These are phyloP conservation scores for Salvia hispanica DNA, from an alignment of 257 asterid genomes.

Conservation along the genomic window DNA sequence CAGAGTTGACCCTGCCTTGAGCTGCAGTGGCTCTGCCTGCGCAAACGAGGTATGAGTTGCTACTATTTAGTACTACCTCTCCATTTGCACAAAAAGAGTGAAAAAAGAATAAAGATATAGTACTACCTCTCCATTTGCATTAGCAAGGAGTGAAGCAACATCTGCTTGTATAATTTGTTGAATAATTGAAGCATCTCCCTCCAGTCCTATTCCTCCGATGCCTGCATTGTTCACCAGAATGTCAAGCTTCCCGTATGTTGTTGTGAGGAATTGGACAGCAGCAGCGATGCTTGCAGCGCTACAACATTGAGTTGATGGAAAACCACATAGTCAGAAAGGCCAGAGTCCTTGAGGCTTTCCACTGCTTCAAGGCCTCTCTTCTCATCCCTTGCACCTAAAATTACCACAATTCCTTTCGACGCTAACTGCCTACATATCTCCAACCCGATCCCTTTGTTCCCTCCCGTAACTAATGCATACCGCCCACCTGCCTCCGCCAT, in stretches of 20 bases:
- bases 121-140: not conserved
- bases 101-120: too few relatives aligned
- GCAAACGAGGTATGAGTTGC: not conserved
- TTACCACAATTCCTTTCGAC: conserved; percentile 41
- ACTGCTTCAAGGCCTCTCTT: conserved; percentile 48
- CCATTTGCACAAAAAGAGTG: too few relatives aligned
- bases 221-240: conserved; percentile 65
- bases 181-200: conserved; percentile 28
- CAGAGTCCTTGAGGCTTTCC: conserved; percentile 35
- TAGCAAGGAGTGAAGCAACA: not conserved
- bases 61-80: too few relatives aligned
- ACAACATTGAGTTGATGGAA: conserved; percentile 54
- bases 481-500: conserved; percentile 12
- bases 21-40: conserved; percentile 30
- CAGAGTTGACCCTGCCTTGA: conserved; percentile 29
- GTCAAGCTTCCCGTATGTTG: conserved; percentile 44
- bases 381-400: conserved; percentile 47
- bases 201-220: conserved; percentile 34
- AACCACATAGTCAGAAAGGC: conserved; percentile 21
- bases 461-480: conserved; percentile 54
- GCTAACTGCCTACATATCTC: conserved; percentile 51
- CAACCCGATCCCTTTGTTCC: conserved; percentile 58
- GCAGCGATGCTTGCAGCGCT: conserved; percentile 28
- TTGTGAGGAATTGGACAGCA: conserved; percentile 23
- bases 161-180: conserved; percentile 18